Base-by-base conservation (phyloP, 169 alveolate species). In the Eimeria sp. region DNA sequence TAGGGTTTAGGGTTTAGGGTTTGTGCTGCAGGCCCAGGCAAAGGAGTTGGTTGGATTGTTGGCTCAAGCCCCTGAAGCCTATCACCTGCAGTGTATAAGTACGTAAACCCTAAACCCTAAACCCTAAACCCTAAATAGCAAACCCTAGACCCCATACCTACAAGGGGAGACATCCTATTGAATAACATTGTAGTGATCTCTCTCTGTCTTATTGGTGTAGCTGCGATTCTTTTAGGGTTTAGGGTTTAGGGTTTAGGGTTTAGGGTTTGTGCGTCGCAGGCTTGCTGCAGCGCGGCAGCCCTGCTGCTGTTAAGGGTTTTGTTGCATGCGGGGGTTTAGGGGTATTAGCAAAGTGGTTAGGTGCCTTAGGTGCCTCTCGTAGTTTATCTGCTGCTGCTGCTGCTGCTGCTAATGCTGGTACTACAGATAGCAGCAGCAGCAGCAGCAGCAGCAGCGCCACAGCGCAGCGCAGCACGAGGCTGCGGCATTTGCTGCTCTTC, bases 171-270 rank as follows among this genome's bases (percentile, higher is more conserved):
- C 75, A 16, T n/a, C 34, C 11, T 22, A 65, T n/a, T 5, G 43
- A 10, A 16, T 5, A 10, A 5, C 30, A 10, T 65, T 65, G 30
- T 5, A 10, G 7, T 65, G 34, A 65, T 16, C 11, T 5, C 34
- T 6, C 34, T 16, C 18, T 10, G 34, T 65, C 11, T 65, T 5
- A 10, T 10, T 65, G 75, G 11, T 65, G 75, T 10, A n/a, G 45
- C 27, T 70, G 80, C 80, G 49, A 47, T 70, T n/a, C 45, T 4
- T n/a, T n/a, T n/a, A 70, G 47, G 47, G 80, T 70, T 70, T 70
- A 70, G 80, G 80, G 80, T 70, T 70, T 70, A 70, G 80, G 80
- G 80, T 70, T 80, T 80, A 45, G 89, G 89, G 54, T 80, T 45
- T 80, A n/a, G 61, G 89, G 89, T 45, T 30, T 49, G 65, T 78